Conservation (phyloP, 2,329 filamentous ascomycete genomes). For the Leptographium wingfieldii region DNA sequence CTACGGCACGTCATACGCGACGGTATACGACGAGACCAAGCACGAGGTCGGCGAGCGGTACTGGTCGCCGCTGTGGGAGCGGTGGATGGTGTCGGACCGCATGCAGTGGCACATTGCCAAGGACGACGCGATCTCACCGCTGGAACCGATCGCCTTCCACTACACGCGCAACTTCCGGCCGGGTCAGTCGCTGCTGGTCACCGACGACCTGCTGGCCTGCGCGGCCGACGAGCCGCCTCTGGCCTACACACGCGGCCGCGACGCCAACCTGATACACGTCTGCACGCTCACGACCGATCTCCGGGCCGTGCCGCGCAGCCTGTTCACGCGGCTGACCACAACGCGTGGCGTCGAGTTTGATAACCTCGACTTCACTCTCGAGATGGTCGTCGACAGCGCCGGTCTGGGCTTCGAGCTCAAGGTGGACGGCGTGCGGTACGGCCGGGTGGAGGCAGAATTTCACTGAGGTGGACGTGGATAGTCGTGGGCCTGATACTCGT, state of each 20-base stretch:
- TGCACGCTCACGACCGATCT: conserved; percentile 74
- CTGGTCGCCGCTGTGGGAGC: conserved; percentile 68
- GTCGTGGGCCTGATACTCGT: neutral
- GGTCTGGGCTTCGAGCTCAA: conserved; percentile 66
- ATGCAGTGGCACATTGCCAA: conserved; percentile 83
- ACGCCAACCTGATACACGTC: conserved; percentile 45
- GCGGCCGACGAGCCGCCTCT: conserved; percentile 54
- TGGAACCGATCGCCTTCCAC: conserved; percentile 65
- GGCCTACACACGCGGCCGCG: conserved; percentile 34
- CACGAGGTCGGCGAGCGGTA: conserved; percentile 63
- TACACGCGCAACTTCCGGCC: conserved; percentile 78
- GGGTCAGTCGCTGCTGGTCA: conserved; percentile 63
- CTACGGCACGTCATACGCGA: conserved; percentile 72
- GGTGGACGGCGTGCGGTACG: conserved; percentile 66
- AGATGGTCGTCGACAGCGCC: conserved; percentile 72
- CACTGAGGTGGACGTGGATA: conserved; percentile 32
- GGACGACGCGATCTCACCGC: conserved; percentile 63
- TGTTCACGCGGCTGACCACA: conserved; percentile 66
- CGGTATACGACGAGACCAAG: conserved; percentile 63
- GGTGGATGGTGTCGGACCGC: conserved; percentile 71
- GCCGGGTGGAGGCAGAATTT: conserved; percentile 66
- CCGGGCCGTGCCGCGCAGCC: conserved; percentile 56
- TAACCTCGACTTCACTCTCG: conserved; percentile 68
- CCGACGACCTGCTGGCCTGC: conserved; percentile 68
- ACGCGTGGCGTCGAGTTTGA: conserved; percentile 72